Evolutionary conservation across 257 asterid genomes (phyloP), one percentile per base, ranked within the genome.

Genomic region (Penstemon newberryi): DNA sequence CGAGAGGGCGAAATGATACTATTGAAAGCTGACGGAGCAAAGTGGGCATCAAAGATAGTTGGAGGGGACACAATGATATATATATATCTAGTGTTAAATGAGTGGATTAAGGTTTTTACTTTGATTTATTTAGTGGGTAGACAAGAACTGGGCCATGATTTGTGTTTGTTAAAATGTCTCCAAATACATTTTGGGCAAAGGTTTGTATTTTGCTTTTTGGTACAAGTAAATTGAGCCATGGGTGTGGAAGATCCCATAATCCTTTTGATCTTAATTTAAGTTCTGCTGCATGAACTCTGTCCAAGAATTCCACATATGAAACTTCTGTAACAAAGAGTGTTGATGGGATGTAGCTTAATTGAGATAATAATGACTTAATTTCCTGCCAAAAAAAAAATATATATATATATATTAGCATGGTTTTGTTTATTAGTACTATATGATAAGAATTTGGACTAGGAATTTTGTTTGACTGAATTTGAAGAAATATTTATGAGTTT

Each of bases 211-310:
- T 88, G 76, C 85, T 86, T 74, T 70, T 75, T 1, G 98, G 97
- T 33, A 93, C 86, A 45, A 90, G 89, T 46, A 93, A 95, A 53
- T 90, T 88, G n/a, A 90, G 88, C 98, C 98, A 93, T 69, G 98
- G 98, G 72, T 93, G 98, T 61, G 95, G 90, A 37, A 90, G 74
- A 60, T 86, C 96, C 97, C 98, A 93, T 6, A 93, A 71, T 46
- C 97, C 98, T 68, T 84, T 90, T 4, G 84, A 59, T 46, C 89
- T 54, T 7, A 93, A 86, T 58, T 78, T 81, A 18, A 77, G 57
- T 76, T 93, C 97, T 8, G 95, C 87, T 66, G 85, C 45, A 70
- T 85, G 97, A 57, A 93, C 97, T 67, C 98, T 80, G 79, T 93
- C 98, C 83, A 93, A 62, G 84, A 93, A 93, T 55, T 84, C 90